Evolutionary conservation across 768 basidiomycete species (phyloP).

Genomic region (Rhizopogon vulgaris): DNA sequence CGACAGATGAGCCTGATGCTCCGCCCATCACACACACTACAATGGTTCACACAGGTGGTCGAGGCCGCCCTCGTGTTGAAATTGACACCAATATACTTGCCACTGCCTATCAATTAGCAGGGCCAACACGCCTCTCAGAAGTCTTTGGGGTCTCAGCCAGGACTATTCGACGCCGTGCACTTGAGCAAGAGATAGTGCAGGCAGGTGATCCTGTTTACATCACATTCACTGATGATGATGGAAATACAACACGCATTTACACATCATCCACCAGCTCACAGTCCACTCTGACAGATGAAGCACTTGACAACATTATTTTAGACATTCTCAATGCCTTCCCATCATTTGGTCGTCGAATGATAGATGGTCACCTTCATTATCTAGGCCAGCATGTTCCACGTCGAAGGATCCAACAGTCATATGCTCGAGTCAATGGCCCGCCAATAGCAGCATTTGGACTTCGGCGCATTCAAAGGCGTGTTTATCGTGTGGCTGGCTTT

Average conservation of each 20-base stretch:
- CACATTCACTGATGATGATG: neutral
- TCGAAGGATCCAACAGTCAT: neutral
- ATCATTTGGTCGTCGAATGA: neutral
- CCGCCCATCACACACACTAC: neutral
- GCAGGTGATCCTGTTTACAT: neutral
- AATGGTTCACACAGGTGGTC: neutral
- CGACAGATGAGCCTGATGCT: neutral
- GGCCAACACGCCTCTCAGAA: neutral
- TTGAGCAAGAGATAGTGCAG: neutral
- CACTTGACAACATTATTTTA: neutral
- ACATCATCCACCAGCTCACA: neutral
- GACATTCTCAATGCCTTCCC: neutral
- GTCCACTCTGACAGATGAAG: neutral
- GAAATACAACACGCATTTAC: neutral
- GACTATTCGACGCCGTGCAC: neutral
- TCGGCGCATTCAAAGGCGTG: neutral
- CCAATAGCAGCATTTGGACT: neutral
- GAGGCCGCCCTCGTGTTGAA: conserved; percentile 1
- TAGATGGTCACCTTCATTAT: conserved; percentile 1
- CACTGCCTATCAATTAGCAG: neutral
- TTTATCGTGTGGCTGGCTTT: neutral
- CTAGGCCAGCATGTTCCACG: conserved; percentile 1
- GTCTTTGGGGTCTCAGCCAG: neutral
- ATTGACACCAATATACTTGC: conserved; percentile 1
- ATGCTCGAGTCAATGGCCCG: neutral